Evolutionary conservation across 2,329 filamentous ascomycete species (phyloP).

Genomic region (Fusarium robinianum): DNA sequence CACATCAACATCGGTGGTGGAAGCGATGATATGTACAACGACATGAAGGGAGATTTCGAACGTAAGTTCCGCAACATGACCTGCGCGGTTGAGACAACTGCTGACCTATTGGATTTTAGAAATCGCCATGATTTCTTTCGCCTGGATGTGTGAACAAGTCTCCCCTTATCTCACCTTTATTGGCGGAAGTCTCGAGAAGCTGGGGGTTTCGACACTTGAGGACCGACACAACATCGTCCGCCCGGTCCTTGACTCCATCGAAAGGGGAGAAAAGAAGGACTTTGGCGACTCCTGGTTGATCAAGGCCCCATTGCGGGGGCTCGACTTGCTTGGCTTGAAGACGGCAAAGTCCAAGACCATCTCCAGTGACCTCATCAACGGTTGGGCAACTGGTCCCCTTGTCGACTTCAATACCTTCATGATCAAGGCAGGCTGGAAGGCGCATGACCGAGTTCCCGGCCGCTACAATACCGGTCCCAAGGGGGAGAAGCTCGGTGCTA

Average conservation of each 20-base stretch:
- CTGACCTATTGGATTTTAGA: constrained; percentile 24
- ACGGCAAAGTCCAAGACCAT: constrained; percentile 23
- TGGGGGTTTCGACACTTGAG: constrained; percentile 24
- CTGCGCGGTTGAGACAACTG: background rate
- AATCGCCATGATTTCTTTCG: constrained; percentile 35
- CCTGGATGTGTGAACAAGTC: constrained; percentile 37
- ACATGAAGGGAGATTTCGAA: constrained; percentile 34
- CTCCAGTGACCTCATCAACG: constrained; percentile 21
- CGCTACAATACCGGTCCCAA: constrained; percentile 21
- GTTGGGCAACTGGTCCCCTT: constrained; percentile 34
- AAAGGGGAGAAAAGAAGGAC: constrained; percentile 21
- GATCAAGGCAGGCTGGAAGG: constrained; percentile 17
- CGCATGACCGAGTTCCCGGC: constrained; percentile 23
- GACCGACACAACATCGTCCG: constrained; percentile 29
- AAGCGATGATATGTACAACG: constrained; percentile 21
- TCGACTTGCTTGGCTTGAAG: constrained; percentile 22
- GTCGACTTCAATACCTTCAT: constrained; percentile 32
- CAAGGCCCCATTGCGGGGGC: constrained; percentile 11
- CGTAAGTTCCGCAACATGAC: constrained; percentile 11
- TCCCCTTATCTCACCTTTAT: constrained; percentile 23
- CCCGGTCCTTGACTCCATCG: constrained; percentile 22
- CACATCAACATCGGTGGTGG: constrained; percentile 37
- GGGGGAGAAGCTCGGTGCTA: constrained; percentile 16
- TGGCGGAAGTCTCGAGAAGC: constrained; percentile 10
- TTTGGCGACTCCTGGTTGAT: constrained; percentile 17